Conservation (phyloP, 108 stramenopile genomes). For the Nitzschia sp. region DNA sequence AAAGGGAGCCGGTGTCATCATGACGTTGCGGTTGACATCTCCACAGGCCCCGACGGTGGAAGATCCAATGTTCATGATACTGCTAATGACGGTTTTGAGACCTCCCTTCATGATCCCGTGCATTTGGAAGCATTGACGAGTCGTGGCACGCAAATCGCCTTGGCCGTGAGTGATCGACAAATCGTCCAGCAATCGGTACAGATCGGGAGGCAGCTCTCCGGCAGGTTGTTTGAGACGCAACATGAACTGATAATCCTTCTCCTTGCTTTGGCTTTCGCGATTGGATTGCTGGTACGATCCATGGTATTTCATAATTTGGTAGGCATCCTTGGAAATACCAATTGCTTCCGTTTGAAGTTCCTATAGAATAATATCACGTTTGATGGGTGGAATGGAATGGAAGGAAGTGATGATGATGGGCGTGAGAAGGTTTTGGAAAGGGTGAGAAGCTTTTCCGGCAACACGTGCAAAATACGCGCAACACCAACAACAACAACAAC, state of each 20-base stretch:
- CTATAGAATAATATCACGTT: constrained; percentile 34
- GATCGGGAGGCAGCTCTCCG: constrained; percentile 91
- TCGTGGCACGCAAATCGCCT: constrained; percentile 94
- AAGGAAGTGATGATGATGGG: neutral
- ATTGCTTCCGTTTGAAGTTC: constrained; percentile 78
- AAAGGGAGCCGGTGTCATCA: constrained; percentile 94
- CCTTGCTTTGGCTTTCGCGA: constrained; percentile 81
- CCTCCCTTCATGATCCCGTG: constrained; percentile 96
- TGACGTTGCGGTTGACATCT: constrained; percentile 96
- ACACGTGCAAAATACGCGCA: too few relatives aligned
- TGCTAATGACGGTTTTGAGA: constrained; percentile 94
- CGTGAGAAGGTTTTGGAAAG: too few relatives aligned
- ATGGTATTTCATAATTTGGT: constrained; percentile 96
- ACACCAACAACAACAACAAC: too few relatives aligned
- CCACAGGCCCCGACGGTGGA: constrained; percentile 98
- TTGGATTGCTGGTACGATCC: constrained; percentile 98
- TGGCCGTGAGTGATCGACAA: constrained; percentile 88
- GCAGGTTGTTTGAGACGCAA: constrained; percentile 97
- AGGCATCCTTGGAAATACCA: constrained; percentile 84
- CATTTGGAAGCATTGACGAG: constrained; percentile 97
- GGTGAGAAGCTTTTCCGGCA: too few relatives aligned
- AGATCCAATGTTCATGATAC: constrained; percentile 96
- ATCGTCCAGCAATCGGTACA: constrained; percentile 92
- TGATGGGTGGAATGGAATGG: neutral
- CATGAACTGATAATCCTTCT: constrained; percentile 97